phyloP scores from a whole-genome alignment of 768 basidiomycete species.

The Kwoniella bestiolae region DNA sequence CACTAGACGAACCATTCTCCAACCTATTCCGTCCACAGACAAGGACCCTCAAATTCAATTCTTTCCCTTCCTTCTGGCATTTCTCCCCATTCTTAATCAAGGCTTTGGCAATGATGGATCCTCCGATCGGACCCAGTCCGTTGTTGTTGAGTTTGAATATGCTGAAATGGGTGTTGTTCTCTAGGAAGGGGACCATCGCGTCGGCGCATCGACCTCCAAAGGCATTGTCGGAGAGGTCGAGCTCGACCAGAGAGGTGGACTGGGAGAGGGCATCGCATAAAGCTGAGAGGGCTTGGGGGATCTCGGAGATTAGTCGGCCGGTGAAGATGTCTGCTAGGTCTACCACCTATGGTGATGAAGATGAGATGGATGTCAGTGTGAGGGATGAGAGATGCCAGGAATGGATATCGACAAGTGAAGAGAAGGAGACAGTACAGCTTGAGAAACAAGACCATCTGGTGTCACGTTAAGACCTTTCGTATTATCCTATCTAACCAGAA shows the following conservation, averaged over 20 bases:
- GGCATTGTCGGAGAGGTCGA: slow-evolving; percentile 93
- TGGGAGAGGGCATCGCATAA: slow-evolving; percentile 84
- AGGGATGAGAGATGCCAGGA: too few relatives aligned
- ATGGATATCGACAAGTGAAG: too few relatives aligned
- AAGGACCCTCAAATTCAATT: slow-evolving; percentile 73
- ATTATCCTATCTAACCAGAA: too few relatives aligned
- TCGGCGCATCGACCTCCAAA: slow-evolving; percentile 94
- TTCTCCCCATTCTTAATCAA: slow-evolving; percentile 74
- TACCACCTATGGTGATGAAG: slow-evolving; percentile 68
- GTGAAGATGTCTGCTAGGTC: slow-evolving; percentile 98
- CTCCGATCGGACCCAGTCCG: slow-evolving; percentile 89
- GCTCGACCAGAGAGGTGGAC: slow-evolving; percentile 78
- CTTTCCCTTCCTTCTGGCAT: slow-evolving; percentile 68
- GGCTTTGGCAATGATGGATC: slow-evolving; percentile 81
- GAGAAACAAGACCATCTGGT: too few relatives aligned
- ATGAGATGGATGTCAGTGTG: neutral
- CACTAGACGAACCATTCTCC: slow-evolving; percentile 80
- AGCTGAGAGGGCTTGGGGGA: slow-evolving; percentile 83
- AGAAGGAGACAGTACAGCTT: too few relatives aligned
- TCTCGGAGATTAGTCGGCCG: slow-evolving; percentile 91
- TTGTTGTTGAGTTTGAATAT: slow-evolving; percentile 94
- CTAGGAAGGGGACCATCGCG: slow-evolving; percentile 87
- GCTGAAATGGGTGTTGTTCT: slow-evolving; percentile 77
- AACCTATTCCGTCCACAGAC: slow-evolving; percentile 96
- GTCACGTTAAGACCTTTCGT: too few relatives aligned